A percentile compares a stretch with the other conserved stretches of the same genome.
Evolutionary conservation across 805 yeast genomes (phyloP).

Genomic region (Ogataea pilisensis): DNA sequence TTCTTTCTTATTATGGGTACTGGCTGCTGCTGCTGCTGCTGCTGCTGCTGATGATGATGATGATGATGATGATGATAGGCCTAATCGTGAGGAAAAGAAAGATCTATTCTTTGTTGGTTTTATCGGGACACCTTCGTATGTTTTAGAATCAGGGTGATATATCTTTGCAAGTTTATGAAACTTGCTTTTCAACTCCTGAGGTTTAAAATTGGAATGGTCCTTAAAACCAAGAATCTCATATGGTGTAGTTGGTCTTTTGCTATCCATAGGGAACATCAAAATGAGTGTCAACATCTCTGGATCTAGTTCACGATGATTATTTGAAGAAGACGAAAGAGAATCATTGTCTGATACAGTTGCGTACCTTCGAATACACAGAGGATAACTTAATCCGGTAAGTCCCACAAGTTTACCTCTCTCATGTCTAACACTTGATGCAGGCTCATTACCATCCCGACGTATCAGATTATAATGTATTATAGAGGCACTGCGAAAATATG

Average conservation of each 20-base stretch:
- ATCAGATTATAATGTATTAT: too few species aligned
- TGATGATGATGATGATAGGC: too few species aligned
- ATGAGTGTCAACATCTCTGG: constrained; percentile 24
- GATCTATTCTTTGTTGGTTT: constrained; percentile 6
- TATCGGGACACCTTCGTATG: constrained; percentile 19
- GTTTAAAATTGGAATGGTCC: constrained; percentile 31
- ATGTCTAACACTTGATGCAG: too few species aligned
- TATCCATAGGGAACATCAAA: constrained; percentile 38
- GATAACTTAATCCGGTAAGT: too few species aligned
- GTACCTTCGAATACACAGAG: not conserved
- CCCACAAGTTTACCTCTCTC: too few species aligned
- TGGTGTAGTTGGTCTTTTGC: constrained; percentile 51
- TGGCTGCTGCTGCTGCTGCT: too few species aligned
- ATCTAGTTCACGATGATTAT: constrained; percentile 11
- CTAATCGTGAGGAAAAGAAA: constrained; percentile 2
- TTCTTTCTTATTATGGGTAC: too few species aligned
- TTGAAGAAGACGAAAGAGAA: not conserved
- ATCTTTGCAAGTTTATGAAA: constrained; percentile 63
- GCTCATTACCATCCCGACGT: too few species aligned
- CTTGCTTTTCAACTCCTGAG: constrained; percentile 38
- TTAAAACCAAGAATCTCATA: constrained; percentile 58
- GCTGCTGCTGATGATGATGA: too few species aligned
- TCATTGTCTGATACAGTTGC: constrained; percentile 2
- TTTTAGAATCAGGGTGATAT: constrained; percentile 71
- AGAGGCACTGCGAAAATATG: too few species aligned